These are phyloP conservation scores for Umbelopsis sp. DNA, from an alignment of 371 early-diverging fungal species.

Conservation along the genomic window DNA sequence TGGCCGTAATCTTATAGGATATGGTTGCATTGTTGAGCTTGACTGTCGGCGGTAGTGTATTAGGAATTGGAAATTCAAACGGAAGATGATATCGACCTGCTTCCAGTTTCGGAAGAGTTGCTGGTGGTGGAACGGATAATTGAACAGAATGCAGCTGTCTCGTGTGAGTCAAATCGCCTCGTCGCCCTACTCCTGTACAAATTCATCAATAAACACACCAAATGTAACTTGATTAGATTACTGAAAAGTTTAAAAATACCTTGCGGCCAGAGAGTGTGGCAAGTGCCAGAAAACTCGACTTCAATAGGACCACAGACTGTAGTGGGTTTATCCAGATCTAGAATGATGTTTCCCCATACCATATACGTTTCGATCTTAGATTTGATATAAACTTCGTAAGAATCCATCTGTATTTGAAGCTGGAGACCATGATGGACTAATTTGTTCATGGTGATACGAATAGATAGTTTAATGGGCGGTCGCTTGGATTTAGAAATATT, in stretches of 20 bases:
- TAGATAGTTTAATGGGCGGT: not conserved
- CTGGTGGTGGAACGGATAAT: constrained; percentile 5
- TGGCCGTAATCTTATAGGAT: not conserved
- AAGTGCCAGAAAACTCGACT: not conserved
- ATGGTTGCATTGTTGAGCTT: not conserved
- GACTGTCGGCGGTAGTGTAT: not conserved
- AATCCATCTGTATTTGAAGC: constrained; percentile 5
- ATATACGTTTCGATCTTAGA: not conserved
- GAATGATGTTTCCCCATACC: not conserved
- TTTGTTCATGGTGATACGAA: constrained; percentile 4
- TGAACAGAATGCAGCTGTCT: not conserved
- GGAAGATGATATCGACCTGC: not conserved
- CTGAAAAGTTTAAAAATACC: not conserved
- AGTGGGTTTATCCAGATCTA: not conserved
- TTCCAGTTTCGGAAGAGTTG: not conserved
- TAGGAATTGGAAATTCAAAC: constrained; percentile 3
- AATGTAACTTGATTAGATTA: not conserved
- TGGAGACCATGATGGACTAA: not conserved
- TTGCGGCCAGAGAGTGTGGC: not conserved
- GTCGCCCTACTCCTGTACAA: not conserved
- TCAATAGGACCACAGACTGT: not conserved
- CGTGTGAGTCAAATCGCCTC: not conserved
- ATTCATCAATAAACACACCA: not conserved
- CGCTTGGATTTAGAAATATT: not conserved
- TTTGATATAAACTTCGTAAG: not conserved